A percentile compares a stretch with the other conserved stretches of the same genome.
These are phyloP conservation scores for Trichoderma citrinoviride DNA, from an alignment of 2,329 filamentous ascomycete species.

Conservation along the genomic window DNA sequence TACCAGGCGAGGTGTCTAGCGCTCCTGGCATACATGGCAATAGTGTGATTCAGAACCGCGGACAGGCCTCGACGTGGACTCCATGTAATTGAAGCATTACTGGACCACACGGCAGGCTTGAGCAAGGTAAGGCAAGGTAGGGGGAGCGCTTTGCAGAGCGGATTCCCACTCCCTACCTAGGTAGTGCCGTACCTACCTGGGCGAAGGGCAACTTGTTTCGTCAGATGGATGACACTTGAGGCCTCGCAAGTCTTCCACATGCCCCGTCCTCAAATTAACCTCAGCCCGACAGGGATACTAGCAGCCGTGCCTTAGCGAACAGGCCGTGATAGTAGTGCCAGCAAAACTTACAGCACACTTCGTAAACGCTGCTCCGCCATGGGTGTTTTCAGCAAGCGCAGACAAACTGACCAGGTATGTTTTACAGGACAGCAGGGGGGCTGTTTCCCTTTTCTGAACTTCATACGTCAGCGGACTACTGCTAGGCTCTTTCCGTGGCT, in stretches of 20 bases:
- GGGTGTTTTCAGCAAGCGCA: slow-evolving; percentile 1
- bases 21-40: slow-evolving; percentile 5
- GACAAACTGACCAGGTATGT: not conserved
- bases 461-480: not conserved
- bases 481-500: not conserved
- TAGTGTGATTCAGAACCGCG: not conserved
- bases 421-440: not conserved
- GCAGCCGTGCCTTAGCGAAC: not conserved
- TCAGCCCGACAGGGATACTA: not conserved
- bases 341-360: too few relatives aligned
- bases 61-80: not conserved
- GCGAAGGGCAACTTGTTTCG: not conserved
- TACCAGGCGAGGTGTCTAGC: not conserved
- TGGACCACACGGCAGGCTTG: not conserved
- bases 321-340: too few relatives aligned
- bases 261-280: not conserved
- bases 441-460: not conserved
- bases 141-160: too few relatives aligned
- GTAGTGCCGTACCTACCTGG: not conserved
- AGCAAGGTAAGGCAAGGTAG: not conserved
- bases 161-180: too few relatives aligned
- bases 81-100: not conserved
- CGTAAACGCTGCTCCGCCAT: too few relatives aligned
- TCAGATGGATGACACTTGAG: not conserved
- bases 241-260: not conserved